phyloP scores from a whole-genome alignment of 2,329 filamentous ascomycete species.

The Periglandula ipomoeae region DNA sequence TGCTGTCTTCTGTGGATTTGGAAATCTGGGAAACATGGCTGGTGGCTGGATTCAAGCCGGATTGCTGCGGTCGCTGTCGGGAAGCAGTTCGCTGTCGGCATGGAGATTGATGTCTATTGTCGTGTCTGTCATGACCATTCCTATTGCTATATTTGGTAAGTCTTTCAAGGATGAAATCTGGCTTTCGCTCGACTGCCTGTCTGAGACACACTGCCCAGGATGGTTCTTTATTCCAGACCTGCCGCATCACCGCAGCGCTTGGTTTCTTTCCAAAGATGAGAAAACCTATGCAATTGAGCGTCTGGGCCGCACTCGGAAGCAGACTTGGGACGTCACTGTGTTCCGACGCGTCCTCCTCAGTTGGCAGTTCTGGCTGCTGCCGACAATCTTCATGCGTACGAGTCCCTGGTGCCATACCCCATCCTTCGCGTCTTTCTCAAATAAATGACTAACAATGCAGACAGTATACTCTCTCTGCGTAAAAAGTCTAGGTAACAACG shows the following conservation, averaged over 20 bases:
- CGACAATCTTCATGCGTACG: conserved; percentile 34
- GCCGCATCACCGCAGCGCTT: conserved; percentile 29
- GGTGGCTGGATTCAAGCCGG: conserved; percentile 36
- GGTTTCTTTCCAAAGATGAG: conserved; percentile 27
- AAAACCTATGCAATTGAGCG: conserved; percentile 27
- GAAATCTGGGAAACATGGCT: conserved; percentile 33
- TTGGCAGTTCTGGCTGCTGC: conserved; percentile 37
- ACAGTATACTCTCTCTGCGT: conserved; percentile 33
- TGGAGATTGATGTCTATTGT: conserved; percentile 36
- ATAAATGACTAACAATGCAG: not conserved
- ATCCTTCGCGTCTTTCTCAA: not conserved
- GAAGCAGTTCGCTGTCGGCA: conserved; percentile 23
- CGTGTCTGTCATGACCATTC: conserved; percentile 25
- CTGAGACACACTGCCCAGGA: too few species aligned
- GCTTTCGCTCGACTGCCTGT: too few species aligned
- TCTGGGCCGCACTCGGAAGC: conserved; percentile 21
- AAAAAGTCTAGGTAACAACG: conserved; percentile 33
- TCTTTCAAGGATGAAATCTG: too few species aligned
- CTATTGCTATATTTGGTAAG: conserved; percentile 29
- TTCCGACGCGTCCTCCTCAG: conserved; percentile 19
- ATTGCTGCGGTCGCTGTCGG: conserved; percentile 25
- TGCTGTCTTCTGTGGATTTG: conserved; percentile 32
- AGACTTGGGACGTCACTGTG: conserved; percentile 8
- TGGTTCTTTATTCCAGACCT: conserved; percentile 36
- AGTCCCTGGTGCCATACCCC: conserved; percentile 4